A percentile compares a stretch with the other conserved stretches of the same genome.
Conservation (phyloP, 164 flowering plant genomes). For the Nelumbo lutea region DNA sequence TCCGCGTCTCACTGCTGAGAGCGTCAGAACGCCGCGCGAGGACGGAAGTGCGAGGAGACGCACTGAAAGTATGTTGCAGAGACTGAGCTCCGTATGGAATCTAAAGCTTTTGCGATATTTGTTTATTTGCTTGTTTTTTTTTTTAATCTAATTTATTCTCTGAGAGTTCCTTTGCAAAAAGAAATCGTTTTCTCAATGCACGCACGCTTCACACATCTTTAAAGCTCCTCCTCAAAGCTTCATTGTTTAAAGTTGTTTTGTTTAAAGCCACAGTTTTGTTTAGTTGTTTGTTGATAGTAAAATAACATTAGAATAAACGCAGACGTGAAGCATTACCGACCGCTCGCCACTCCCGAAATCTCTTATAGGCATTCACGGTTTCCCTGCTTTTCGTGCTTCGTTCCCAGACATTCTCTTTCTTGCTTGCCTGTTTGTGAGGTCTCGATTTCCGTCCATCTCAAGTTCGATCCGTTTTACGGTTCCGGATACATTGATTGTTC, state of each 20-base stretch:
- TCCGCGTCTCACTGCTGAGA: neutral
- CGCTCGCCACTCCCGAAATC: conserved; percentile 15
- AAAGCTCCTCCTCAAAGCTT: conserved; percentile 3
- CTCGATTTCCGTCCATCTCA: neutral
- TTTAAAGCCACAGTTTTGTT: conserved; percentile 10
- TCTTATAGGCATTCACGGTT: conserved; percentile 5
- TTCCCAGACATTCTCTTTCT: neutral
- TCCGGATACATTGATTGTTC: neutral
- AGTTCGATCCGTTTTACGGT: neutral
- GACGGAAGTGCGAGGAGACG: neutral
- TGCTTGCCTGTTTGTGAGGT: neutral
- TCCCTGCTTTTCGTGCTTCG: conserved; percentile 6
- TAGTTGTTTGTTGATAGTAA: conserved; percentile 3
- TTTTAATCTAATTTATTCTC: neutral
- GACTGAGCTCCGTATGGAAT: conserved; percentile 10
- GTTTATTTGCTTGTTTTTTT: neutral
- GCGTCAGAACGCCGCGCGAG: conserved; percentile 4
- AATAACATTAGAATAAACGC: neutral
- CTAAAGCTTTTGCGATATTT: neutral
- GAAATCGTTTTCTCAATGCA: conserved; percentile 9
- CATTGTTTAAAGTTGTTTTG: conserved; percentile 9
- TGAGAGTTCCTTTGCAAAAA: neutral
- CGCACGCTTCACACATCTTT: conserved; percentile 3
- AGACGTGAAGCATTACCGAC: neutral
- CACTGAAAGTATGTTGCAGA: conserved; percentile 16